These are phyloP conservation scores for Arctium minus DNA, from an alignment of 129 eudicot genomes.

Conservation along the genomic window DNA sequence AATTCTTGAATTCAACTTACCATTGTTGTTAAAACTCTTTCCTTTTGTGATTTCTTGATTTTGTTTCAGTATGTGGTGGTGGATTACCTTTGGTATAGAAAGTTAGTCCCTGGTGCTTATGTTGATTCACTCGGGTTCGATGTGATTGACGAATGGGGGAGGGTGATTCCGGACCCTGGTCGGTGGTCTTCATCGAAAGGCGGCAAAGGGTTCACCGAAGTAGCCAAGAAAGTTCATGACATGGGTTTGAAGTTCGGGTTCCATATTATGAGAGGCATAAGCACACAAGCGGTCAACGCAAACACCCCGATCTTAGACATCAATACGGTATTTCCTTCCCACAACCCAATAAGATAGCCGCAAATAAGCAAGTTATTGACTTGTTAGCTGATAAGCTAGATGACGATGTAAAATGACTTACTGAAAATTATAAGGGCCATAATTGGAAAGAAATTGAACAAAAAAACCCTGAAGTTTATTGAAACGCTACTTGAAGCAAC, in stretches of 20 bases:
- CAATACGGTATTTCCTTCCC: slow-evolving; percentile 56
- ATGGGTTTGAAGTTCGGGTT: slow-evolving; percentile 97
- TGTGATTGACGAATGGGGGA: slow-evolving; percentile 95
- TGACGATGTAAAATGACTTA: background rate
- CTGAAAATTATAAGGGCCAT: background rate
- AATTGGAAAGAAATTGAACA: background rate
- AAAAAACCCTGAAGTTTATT: background rate
- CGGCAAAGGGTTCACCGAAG: slow-evolving; percentile 70
- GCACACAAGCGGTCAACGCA: slow-evolving; percentile 89
- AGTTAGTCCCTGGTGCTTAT: slow-evolving; percentile 63
- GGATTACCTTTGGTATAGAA: slow-evolving; percentile 98
- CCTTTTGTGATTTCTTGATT: slow-evolving; percentile 1
- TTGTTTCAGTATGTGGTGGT: slow-evolving; percentile 81
- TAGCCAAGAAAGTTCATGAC: slow-evolving; percentile 73
- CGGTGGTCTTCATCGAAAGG: slow-evolving; percentile 89
- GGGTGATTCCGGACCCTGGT: slow-evolving; percentile 88
- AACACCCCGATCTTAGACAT: slow-evolving; percentile 87
- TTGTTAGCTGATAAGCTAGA: background rate
- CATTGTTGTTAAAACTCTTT: background rate
- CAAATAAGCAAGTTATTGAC: too few species aligned
- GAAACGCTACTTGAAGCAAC: background rate
- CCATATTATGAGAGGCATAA: slow-evolving; percentile 97
- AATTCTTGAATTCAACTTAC: background rate
- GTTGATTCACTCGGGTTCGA: slow-evolving; percentile 83
- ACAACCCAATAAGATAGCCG: background rate